Base-by-base conservation (phyloP, 2,329 filamentous ascomycete genomes). In the Graphilbum ipis-grandicollis region DNA sequence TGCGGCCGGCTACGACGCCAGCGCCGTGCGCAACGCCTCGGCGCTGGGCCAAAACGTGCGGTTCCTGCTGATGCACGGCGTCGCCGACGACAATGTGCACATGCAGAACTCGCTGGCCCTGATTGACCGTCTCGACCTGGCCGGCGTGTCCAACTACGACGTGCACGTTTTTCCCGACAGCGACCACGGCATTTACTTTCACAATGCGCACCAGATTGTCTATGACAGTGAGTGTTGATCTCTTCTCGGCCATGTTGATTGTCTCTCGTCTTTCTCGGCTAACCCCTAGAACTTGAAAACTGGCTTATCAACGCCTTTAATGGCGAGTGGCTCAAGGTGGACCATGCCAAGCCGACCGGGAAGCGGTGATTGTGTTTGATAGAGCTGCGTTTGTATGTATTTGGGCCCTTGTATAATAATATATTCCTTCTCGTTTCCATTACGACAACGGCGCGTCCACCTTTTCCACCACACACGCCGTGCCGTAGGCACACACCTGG, bases 221-320 rank as follows among this genome's bases (percentile, higher is more conserved):
- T 96, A 90, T 52, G 80, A 93, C 47, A 92, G 84, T 92, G 62
- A 68, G 84, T 73, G 12, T 18, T 10, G 23, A 28, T 19, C 7
- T 35, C 19, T n/a, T 34, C 23, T 36, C 7, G 21, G 30, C 13
- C 7, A 14, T 30, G 5, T 25, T 30, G 4, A 4, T 31, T 3
- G 3, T 17, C 7, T 28, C 5, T 6, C 4, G 14, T n/a, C 15
- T 22, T 31, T 31, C 3, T 8, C 9, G 46, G 38, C 57, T 65
- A 44, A 62, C 51, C 4, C 17, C 5, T 42, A 85, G 80, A 84
- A 58, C 56, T 93, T 23, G 75, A 67, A 40, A 86, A 82, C 53
- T 98, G 88, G 88, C 73, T 98, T 38, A 71, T 94, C 52, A 96
- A 94, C 53, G 90, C 90, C 2, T 98, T 98, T 55, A 96, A 96